Evolutionary conservation across 1,284 basidiomycete species (phyloP).

Genomic region (Tilletia indica): DNA sequence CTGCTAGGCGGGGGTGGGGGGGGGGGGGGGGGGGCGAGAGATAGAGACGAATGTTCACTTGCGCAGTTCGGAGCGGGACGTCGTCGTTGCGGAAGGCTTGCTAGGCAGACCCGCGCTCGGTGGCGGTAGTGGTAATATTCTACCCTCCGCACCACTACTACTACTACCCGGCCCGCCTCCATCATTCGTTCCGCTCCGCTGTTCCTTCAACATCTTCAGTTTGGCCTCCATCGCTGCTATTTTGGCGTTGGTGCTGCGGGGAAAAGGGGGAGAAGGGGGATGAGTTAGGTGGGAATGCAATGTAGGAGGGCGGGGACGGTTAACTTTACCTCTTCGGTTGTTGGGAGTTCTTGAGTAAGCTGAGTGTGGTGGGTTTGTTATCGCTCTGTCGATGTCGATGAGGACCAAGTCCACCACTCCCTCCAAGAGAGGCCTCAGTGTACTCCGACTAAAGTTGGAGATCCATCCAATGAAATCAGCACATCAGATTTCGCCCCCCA

Average conservation of each 20-base stretch:
- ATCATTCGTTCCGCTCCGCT: neutral
- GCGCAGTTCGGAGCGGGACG: no score
- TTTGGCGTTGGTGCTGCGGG: conserved; percentile 68
- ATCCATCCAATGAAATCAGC: neutral
- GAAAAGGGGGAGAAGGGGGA: neutral
- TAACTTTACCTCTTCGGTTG: conserved; percentile 64
- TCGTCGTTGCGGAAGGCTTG: neutral
- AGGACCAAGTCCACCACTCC: conserved; percentile 26
- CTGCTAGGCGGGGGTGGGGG: no score
- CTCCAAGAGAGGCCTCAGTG: neutral
- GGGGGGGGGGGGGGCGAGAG: no score
- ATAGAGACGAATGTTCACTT: no score
- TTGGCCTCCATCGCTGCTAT: conserved; percentile 96
- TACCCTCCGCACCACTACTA: neutral
- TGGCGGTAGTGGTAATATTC: neutral
- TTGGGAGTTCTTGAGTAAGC: conserved; percentile 73
- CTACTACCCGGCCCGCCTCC: neutral
- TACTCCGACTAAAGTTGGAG: conserved; percentile 6
- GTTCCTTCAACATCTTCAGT: conserved; percentile 68
- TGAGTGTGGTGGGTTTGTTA: conserved; percentile 77
- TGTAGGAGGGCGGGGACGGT: neutral
- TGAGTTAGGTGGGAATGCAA: neutral
- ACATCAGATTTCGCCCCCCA: no score
- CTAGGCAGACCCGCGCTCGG: conserved; percentile 4
- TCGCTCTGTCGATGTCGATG: conserved; percentile 35